Evolutionary conservation across 2,329 filamentous ascomycete species (phyloP).

Genomic region (Aphanocladium album): DNA sequence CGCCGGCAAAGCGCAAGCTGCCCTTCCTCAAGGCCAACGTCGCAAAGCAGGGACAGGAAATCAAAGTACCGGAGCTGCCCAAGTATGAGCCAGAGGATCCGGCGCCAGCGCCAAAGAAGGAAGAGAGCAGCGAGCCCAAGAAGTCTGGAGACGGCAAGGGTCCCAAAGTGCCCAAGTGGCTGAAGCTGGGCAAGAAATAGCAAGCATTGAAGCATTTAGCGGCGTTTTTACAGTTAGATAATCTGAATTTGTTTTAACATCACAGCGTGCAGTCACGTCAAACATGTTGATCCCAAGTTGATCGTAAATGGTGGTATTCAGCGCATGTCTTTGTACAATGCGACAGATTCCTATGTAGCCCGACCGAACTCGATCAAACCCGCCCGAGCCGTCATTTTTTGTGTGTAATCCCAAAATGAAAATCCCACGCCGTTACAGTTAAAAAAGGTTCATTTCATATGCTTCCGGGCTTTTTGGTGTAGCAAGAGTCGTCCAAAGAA

Average conservation of each 20-base stretch:
- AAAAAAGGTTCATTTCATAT: slow-evolving; percentile 10
- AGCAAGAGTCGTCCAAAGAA: neutral
- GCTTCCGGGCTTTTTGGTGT: neutral
- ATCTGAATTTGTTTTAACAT: neutral
- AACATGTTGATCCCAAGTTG: neutral
- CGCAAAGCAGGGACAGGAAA: slow-evolving; percentile 57
- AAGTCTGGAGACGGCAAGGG: slow-evolving; percentile 31
- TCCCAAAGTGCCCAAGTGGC: slow-evolving; percentile 62
- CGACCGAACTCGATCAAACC: slow-evolving; percentile 9
- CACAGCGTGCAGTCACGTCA: neutral
- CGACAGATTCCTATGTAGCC: slow-evolving; percentile 4
- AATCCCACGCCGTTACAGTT: slow-evolving; percentile 11
- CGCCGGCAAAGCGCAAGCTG: slow-evolving; percentile 47
- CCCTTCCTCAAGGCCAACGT: slow-evolving; percentile 56
- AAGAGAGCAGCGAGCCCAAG: slow-evolving; percentile 25
- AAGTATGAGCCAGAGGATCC: slow-evolving; percentile 35
- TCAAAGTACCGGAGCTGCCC: slow-evolving; percentile 58
- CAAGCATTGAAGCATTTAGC: neutral
- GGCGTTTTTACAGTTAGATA: neutral
- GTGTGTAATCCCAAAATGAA: slow-evolving; percentile 9
- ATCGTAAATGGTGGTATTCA: slow-evolving; percentile 14
- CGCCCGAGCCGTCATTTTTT: slow-evolving; percentile 7
- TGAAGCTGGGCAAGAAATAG: slow-evolving; percentile 69
- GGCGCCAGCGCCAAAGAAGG: slow-evolving; percentile 21
- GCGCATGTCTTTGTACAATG: slow-evolving; percentile 10